These are phyloP conservation scores for Nakazawaea holstii DNA, from an alignment of 805 yeast species.

Conservation along the genomic window DNA sequence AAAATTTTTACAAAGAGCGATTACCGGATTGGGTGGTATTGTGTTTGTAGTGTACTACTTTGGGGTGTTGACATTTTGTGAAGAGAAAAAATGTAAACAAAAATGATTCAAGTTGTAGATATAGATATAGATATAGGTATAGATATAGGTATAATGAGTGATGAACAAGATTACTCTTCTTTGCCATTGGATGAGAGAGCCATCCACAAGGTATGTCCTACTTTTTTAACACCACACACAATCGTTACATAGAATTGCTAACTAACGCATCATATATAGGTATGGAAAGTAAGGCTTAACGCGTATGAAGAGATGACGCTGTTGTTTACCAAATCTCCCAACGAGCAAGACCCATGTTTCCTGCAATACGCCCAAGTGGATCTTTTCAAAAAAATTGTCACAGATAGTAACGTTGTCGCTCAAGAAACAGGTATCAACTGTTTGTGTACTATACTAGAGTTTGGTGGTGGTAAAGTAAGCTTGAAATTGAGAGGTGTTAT, in stretches of 20 bases:
- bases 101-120: background rate
- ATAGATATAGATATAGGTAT: no score
- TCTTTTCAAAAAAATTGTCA: slow-evolving; percentile 49
- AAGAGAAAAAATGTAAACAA: background rate
- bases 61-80: no score
- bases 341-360: slow-evolving; percentile 53
- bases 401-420: slow-evolving; percentile 86
- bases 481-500: slow-evolving; percentile 34
- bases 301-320: slow-evolving; percentile 69
- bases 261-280: slow-evolving; percentile 17
- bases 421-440: slow-evolving; percentile 75
- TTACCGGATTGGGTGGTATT: no score
- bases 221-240: background rate
- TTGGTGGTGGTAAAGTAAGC: slow-evolving; percentile 42
- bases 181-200: slow-evolving; percentile 65
- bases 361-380: slow-evolving; percentile 47
- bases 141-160: slow-evolving; percentile 22
- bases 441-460: slow-evolving; percentile 47
- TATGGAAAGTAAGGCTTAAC: slow-evolving; percentile 80
- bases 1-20: no score
- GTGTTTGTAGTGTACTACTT: no score
- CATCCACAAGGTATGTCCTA: slow-evolving; percentile 47
- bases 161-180: slow-evolving; percentile 55
- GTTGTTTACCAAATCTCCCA: slow-evolving; percentile 46
- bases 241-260: slow-evolving; percentile 11